Conservation (phyloP, 225 moss, liverwort and hornwort genomes). For the Pleurozium schreberi region DNA sequence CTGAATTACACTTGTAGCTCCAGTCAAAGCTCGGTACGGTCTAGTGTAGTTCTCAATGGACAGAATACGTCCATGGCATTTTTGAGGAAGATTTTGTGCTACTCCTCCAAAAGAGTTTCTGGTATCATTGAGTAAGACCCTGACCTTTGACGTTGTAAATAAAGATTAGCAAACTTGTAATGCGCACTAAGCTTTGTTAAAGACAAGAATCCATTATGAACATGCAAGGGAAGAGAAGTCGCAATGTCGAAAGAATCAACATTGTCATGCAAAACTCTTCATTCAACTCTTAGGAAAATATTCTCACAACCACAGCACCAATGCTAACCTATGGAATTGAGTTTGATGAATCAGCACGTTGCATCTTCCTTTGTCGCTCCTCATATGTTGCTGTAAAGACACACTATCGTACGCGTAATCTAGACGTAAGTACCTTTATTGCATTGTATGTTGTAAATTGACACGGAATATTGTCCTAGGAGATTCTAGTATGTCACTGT, state of each 20-base stretch:
- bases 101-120: neutral
- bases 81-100: neutral
- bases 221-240: neutral
- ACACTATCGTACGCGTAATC: too few species aligned
- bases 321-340: neutral
- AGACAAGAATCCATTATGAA: neutral
- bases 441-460: too few species aligned
- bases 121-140: neutral
- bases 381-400: conserved; percentile 44
- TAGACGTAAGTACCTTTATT: too few species aligned
- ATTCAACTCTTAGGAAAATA: neutral
- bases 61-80: neutral
- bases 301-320: neutral
- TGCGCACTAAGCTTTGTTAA: neutral
- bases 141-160: neutral
- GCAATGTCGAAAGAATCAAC: neutral
- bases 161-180: neutral
- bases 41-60: neutral
- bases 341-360: neutral
- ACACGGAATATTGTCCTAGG: too few species aligned
- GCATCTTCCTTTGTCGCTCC: conserved; percentile 28
- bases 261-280: neutral
- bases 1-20: neutral
- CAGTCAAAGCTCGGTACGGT: neutral
- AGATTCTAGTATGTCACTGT: too few species aligned